A percentile compares a stretch with the other conserved stretches of the same genome.
These are phyloP conservation scores for Chlorociboria aeruginascens DNA, from an alignment of 495 filamentous ascomycete species.

Conservation along the genomic window DNA sequence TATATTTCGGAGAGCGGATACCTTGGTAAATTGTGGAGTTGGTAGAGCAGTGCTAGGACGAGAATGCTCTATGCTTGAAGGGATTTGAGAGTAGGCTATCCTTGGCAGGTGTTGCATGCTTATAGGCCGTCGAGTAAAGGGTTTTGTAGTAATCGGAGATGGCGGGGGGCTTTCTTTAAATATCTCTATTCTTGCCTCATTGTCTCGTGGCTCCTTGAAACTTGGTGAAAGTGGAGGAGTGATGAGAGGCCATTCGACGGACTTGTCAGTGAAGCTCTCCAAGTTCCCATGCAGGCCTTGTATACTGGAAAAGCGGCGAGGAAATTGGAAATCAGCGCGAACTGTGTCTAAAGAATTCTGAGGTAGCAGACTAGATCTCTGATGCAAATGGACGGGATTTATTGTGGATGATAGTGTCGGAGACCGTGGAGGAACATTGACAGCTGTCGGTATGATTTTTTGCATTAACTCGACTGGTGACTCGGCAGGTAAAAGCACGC, in stretches of 20 bases:
- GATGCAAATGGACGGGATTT: background rate
- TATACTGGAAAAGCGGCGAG: slow-evolving; percentile 10
- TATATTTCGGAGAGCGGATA: too few relatives aligned
- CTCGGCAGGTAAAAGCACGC: slow-evolving; percentile 4
- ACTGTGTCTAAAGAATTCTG: background rate
- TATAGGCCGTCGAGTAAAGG: slow-evolving; percentile 7
- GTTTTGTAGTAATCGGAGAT: slow-evolving; percentile 4
- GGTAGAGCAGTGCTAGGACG: too few relatives aligned
- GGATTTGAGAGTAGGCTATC: too few relatives aligned
- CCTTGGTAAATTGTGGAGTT: too few relatives aligned
- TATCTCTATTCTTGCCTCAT: background rate
- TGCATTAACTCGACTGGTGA: slow-evolving; percentile 6
- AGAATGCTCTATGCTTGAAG: too few relatives aligned
- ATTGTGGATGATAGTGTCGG: background rate
- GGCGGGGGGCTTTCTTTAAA: background rate
- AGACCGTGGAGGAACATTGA: background rate
- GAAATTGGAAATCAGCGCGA: slow-evolving; percentile 9
- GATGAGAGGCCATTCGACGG: background rate
- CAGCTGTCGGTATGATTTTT: background rate
- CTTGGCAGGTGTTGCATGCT: slow-evolving; percentile 8
- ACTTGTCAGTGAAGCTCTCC: background rate
- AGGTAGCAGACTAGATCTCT: slow-evolving; percentile 7
- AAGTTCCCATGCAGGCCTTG: background rate
- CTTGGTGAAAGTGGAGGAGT: background rate
- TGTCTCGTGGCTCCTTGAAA: background rate